Percentiles rank a stretch among this genome's conserved stretches.
These are phyloP conservation scores for Zygnema cylindricum DNA, from an alignment of 139 green algal genomes.

Conservation along the genomic window DNA sequence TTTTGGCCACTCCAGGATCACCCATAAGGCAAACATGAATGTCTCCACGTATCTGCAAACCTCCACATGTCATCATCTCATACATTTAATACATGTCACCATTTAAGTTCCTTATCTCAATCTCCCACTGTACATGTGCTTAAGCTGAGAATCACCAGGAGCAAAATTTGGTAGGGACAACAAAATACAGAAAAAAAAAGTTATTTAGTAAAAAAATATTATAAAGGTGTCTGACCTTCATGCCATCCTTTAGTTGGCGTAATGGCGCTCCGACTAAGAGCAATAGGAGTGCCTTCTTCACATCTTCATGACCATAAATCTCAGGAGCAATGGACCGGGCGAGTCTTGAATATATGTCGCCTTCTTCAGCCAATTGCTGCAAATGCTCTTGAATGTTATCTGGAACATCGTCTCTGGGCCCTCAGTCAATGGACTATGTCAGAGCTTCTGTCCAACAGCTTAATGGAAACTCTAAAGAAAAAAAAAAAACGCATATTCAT, in stretches of 20 bases:
- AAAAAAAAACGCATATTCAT: too few relatives aligned
- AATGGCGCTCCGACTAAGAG: conserved; percentile 90
- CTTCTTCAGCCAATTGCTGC: conserved; percentile 30
- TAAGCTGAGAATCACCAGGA: not conserved
- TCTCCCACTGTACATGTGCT: not conserved
- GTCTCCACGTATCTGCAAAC: conserved; percentile 79
- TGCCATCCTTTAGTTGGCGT: conserved; percentile 84
- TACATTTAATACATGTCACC: not conserved
- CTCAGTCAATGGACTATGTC: not conserved
- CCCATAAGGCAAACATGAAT: conserved; percentile 99
- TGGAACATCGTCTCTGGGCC: not conserved
- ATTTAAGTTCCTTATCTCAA: not conserved
- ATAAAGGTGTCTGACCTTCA: conserved; percentile 79
- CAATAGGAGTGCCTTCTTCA: conserved; percentile 87
- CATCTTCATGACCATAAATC: conserved; percentile 69
- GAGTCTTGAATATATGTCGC: conserved; percentile 63
- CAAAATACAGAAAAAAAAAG: too few relatives aligned
- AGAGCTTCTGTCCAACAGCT: not conserved
- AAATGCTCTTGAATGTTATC: conserved; percentile 17
- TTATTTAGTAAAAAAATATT: too few relatives aligned
- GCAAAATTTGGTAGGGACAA: too few relatives aligned
- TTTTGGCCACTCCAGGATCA: conserved; percentile 98
- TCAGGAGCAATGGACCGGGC: conserved; percentile 66
- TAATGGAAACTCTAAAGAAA: too few relatives aligned
- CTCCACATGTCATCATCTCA: not conserved